These are phyloP conservation scores for Pseudonectria foliicola DNA, from an alignment of 2,329 filamentous ascomycete species.

Conservation along the genomic window DNA sequence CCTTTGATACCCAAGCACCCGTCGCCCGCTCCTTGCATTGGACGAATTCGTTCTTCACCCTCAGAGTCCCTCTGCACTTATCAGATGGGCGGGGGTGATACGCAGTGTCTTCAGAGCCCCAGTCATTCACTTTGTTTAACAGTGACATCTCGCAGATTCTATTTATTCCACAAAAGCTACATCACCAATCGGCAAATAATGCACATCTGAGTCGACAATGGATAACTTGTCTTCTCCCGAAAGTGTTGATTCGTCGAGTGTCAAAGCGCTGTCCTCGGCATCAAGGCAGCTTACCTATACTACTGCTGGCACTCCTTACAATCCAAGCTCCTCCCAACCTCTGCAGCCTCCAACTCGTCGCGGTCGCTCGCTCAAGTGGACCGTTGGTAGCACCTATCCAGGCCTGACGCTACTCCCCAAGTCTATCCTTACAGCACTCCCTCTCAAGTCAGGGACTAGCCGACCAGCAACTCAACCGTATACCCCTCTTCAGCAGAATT, in stretches of 20 bases:
- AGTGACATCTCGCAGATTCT: conserved; percentile 23
- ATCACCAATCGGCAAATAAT: conserved; percentile 12
- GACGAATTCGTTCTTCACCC: no score
- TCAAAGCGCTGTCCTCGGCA: conserved; percentile 16
- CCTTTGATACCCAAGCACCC: no score
- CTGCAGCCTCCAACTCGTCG: conserved; percentile 46
- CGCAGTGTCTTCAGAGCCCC: background rate
- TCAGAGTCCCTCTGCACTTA: no score
- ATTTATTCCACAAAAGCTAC: conserved; percentile 7
- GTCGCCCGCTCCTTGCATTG: no score
- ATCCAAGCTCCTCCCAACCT: conserved; percentile 37
- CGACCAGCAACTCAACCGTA: conserved; percentile 32
- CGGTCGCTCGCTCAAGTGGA: conserved; percentile 39
- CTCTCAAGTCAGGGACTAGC: conserved; percentile 19
- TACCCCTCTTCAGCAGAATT: conserved; percentile 47
- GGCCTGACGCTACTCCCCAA: conserved; percentile 32
- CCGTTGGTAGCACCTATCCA: conserved; percentile 20
- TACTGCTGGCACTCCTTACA: conserved; percentile 50
- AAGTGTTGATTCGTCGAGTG: conserved; percentile 15
- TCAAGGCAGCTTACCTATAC: conserved; percentile 40
- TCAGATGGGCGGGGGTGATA: background rate
- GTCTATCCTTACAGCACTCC: conserved; percentile 28
- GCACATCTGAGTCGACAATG: conserved; percentile 22
- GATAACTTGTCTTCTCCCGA: conserved; percentile 21
- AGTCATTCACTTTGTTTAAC: conserved; percentile 16